Conservation (phyloP, 441 rosid genomes). For the Euphorbia schlechtendalii region DNA sequence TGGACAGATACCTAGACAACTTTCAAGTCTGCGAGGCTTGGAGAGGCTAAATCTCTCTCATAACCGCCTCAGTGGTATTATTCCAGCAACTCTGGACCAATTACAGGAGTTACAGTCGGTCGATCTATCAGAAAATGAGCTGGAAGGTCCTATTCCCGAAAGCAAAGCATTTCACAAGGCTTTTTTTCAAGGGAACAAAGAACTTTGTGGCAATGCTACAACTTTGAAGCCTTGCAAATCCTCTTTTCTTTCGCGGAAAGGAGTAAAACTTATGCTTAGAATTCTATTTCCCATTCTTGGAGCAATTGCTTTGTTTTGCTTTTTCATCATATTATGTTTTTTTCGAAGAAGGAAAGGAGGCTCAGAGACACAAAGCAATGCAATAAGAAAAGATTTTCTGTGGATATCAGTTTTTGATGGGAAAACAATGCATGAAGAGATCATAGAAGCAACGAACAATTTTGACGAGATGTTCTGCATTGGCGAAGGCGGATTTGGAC, state of each 20-base stretch:
- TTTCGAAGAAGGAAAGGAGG: background rate
- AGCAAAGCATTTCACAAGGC: conserved; percentile 27
- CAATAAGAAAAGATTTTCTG: background rate
- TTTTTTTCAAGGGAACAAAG: conserved; percentile 23
- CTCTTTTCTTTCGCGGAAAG: background rate
- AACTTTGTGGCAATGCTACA: conserved; percentile 24
- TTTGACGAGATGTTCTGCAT: conserved; percentile 23
- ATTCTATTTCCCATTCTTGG: background rate
- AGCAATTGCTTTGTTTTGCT: background rate
- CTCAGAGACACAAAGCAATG: background rate
- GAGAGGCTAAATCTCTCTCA: background rate
- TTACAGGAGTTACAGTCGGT: background rate
- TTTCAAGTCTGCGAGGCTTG: background rate
- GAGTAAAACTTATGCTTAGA: conserved; percentile 10
- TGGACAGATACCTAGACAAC: background rate
- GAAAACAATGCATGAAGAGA: conserved; percentile 19
- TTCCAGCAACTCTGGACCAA: background rate
- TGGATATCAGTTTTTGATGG: conserved; percentile 3
- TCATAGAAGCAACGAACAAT: conserved; percentile 21
- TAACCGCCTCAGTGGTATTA: background rate
- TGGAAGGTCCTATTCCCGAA: conserved; percentile 27
- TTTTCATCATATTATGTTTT: background rate
- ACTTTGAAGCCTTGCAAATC: conserved; percentile 15
- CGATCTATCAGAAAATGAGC: background rate
- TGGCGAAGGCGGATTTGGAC: conserved; percentile 24